Evolutionary conservation across 768 basidiomycete species (phyloP).

Genomic region (Chalciporus chontae): DNA sequence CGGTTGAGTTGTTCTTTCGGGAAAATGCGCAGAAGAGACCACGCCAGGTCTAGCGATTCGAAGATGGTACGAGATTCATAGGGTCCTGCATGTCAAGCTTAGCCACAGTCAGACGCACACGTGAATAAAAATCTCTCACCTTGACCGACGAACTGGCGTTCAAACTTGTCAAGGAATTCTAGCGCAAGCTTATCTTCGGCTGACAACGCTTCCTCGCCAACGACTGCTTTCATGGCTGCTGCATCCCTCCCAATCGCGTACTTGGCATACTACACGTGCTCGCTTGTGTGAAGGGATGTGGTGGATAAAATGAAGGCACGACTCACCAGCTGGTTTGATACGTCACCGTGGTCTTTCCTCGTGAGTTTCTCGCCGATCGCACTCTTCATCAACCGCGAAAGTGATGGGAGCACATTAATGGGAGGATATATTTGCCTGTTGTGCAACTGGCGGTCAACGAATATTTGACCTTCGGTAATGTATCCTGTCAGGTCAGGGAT

Average conservation of each 20-base stretch:
- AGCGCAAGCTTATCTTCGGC: constrained; percentile 94
- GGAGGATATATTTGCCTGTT: constrained; percentile 98
- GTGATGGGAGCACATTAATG: constrained; percentile 97
- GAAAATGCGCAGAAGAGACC: constrained; percentile 96
- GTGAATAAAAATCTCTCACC: constrained; percentile 43
- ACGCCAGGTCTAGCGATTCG: constrained; percentile 95
- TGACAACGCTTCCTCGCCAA: constrained; percentile 96
- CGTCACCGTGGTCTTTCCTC: constrained; percentile 97
- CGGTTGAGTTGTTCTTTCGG: constrained; percentile 98
- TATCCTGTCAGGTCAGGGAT: constrained; percentile 99
- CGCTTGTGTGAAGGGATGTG: constrained; percentile 12
- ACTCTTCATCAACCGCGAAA: constrained; percentile 99
- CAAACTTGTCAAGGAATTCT: constrained; percentile 97
- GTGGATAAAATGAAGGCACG: constrained; percentile 22
- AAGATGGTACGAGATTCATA: constrained; percentile 97
- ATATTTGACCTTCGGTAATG: constrained; percentile 99
- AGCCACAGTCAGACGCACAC: constrained; percentile 2
- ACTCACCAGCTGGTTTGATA: constrained; percentile 94
- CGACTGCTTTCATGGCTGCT: constrained; percentile 98
- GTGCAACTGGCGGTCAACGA: constrained; percentile 94
- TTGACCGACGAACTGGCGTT: constrained; percentile 96
- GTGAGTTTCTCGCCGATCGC: constrained; percentile 98
- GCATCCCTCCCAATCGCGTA: constrained; percentile 98
- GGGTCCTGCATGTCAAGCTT: constrained; percentile 50
- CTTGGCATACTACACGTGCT: constrained; percentile 77